Base-by-base conservation (phyloP, 2,329 filamentous ascomycete genomes). In the Phaeophleospora eucalypticola region DNA sequence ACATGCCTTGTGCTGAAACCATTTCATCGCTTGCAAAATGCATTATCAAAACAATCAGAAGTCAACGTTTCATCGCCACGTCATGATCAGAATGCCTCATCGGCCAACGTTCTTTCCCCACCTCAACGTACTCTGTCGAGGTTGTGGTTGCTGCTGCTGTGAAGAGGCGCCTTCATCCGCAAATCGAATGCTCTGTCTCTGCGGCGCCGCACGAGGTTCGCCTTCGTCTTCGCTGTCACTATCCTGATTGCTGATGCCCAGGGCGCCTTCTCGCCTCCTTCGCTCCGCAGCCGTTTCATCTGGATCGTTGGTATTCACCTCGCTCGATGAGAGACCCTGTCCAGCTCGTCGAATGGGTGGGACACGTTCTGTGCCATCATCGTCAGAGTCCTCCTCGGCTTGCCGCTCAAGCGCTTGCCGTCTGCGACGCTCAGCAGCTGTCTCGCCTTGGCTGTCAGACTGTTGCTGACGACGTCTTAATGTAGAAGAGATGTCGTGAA, bases 221-320 rank as follows among this genome's bases (percentile, higher is more conserved):
- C 48, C 37, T 46, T 47, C 44, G 12, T 80, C 81, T 27, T 83
- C 76, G 46, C 73, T 79, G 45, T 75, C 73, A 37, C 72, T 75
- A 15, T 64, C 66, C 6, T 59, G 51, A 9, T 65, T 62, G 14
- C 70, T 68, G 51, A 86, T 72, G 8, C 86, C 86, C 1, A 91
- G 70, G 1, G 87, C 87, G 1, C 86, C 86, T 58, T 89, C 81
- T 58, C 87, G 79, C 43, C 87, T 75, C 34, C 85, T 77, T 46
- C 84, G 75, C 66, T 91, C 87, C 0, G 86, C 87, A 0, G 85
- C 83, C 0, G 86, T 89, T 68, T 90, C 87, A 27, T 70, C 74
- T 27, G 72, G 72, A 1, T 42, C 50, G 18, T 76, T 74, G 15
- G 52, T 42, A 18, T 54, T 47, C 3, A 55, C 51, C 27, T 57